Percentiles rank a stretch among this genome's conserved stretches.
These are phyloP conservation scores for Cyberlindnera euphorbiiphila DNA, from an alignment of 805 yeast genomes.

Conservation along the genomic window DNA sequence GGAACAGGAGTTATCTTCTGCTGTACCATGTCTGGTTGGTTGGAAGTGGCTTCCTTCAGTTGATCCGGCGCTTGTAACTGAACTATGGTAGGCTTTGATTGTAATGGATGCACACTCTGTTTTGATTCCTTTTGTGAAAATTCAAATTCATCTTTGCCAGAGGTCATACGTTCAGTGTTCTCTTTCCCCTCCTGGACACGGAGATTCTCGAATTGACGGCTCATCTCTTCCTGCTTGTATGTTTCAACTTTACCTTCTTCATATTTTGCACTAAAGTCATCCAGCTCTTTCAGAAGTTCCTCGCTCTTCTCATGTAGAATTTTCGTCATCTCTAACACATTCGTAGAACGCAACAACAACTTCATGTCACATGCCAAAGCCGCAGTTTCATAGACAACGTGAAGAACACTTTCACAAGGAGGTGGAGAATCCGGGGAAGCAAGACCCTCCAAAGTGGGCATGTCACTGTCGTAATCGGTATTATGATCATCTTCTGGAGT, in stretches of 20 bases:
- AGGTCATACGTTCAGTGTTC: too few species aligned
- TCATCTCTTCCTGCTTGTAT: neutral
- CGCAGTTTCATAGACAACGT: slow-evolving; percentile 58
- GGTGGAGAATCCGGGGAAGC: slow-evolving; percentile 53
- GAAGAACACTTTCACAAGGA: slow-evolving; percentile 53
- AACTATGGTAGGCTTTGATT: too few species aligned
- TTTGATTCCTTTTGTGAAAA: too few species aligned
- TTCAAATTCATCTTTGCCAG: too few species aligned
- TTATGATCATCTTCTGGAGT: slow-evolving; percentile 25
- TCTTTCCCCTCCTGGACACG: neutral
- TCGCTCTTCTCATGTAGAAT: slow-evolving; percentile 32
- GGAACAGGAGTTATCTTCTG: too few species aligned
- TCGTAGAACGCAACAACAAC: slow-evolving; percentile 52
- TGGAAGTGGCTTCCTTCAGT: too few species aligned
- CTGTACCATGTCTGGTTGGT: too few species aligned
- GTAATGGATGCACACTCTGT: too few species aligned
- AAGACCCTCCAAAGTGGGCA: slow-evolving; percentile 52
- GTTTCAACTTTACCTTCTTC: slow-evolving; percentile 6
- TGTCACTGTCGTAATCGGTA: slow-evolving; percentile 11
- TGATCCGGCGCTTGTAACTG: too few species aligned
- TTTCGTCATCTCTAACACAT: slow-evolving; percentile 48
- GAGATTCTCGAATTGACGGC: neutral
- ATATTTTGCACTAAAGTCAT: slow-evolving; percentile 5
- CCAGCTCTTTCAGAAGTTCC: slow-evolving; percentile 18
- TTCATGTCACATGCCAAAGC: slow-evolving; percentile 61